Conservation (phyloP, 768 basidiomycete genomes). For the Naganishia vaughanmartiniae region DNA sequence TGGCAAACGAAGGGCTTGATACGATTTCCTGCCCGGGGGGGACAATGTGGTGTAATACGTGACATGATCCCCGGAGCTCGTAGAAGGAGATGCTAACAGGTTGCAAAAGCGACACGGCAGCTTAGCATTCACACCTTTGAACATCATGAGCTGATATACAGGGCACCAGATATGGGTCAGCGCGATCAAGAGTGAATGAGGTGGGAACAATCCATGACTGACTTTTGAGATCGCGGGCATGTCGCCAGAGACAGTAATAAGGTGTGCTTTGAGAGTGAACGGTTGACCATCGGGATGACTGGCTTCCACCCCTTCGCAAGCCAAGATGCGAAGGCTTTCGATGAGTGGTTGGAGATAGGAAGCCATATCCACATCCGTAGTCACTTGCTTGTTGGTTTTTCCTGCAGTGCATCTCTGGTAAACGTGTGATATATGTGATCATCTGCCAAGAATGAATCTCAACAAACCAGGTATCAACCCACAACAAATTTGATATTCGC, state of each 20-base stretch:
- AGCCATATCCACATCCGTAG: not conserved
- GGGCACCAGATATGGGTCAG: not conserved
- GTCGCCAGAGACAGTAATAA: not conserved
- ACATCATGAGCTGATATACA: not conserved
- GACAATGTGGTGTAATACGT: not conserved
- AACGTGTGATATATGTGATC: not conserved
- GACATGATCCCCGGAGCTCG: not conserved
- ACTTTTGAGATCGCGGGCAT: conserved; percentile 6
- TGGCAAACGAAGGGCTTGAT: not conserved
- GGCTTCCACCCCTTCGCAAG: not conserved
- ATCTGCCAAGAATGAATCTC: not conserved
- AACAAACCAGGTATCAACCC: not conserved
- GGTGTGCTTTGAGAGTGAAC: not conserved
- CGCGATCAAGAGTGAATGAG: not conserved
- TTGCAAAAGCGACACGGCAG: conserved; percentile 5
- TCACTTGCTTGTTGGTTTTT: not conserved
- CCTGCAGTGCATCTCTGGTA: not conserved
- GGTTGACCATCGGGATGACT: not conserved
- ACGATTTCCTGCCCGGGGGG: not conserved
- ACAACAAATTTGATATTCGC: not conserved
- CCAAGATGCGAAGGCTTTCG: not conserved
- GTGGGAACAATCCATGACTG: not conserved
- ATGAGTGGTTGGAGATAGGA: not conserved
- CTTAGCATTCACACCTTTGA: not conserved
- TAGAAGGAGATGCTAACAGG: not conserved